phyloP scores from a whole-genome alignment of 805 yeast species.

The Candida coleopterorum region DNA sequence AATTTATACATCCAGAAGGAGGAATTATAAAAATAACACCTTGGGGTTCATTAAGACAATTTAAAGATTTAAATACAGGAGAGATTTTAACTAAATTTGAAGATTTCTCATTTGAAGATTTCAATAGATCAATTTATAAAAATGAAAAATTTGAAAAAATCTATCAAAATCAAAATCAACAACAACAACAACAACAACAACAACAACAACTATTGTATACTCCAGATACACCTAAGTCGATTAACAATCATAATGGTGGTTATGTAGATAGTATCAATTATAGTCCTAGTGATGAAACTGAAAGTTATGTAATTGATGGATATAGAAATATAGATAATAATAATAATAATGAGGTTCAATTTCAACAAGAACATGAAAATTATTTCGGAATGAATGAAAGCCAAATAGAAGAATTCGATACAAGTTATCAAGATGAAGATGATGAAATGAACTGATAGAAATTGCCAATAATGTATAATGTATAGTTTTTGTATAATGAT shows the following conservation, averaged over 20 bases:
- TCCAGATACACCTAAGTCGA: conserved; percentile 24
- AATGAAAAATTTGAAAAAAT: neutral
- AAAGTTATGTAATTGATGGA: conserved; percentile 29
- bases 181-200: too few relatives aligned
- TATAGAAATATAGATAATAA: neutral
- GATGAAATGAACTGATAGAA: conserved; percentile 10
- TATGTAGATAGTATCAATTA: conserved; percentile 11
- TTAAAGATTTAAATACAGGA: conserved; percentile 35
- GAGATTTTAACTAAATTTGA: conserved; percentile 46
- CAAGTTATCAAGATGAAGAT: conserved; percentile 7
- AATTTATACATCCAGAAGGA: conserved; percentile 57
- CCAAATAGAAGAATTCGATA: conserved; percentile 13
- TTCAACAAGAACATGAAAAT: conserved; percentile 28
- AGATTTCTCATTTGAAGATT: conserved; percentile 29
- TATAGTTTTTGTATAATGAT: neutral
- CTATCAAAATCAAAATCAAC: conserved; percentile 6
- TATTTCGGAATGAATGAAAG: conserved; percentile 34
- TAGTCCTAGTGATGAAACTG: conserved; percentile 37
- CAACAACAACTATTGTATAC: too few relatives aligned
- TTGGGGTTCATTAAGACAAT: conserved; percentile 54
- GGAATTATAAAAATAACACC: conserved; percentile 60
- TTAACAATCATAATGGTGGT: conserved; percentile 9
- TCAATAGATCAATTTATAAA: conserved; percentile 7
- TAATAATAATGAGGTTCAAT: neutral
- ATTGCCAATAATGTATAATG: too few relatives aligned